Conservation (phyloP, 768 basidiomycete genomes). For the Suillus luteus region DNA sequence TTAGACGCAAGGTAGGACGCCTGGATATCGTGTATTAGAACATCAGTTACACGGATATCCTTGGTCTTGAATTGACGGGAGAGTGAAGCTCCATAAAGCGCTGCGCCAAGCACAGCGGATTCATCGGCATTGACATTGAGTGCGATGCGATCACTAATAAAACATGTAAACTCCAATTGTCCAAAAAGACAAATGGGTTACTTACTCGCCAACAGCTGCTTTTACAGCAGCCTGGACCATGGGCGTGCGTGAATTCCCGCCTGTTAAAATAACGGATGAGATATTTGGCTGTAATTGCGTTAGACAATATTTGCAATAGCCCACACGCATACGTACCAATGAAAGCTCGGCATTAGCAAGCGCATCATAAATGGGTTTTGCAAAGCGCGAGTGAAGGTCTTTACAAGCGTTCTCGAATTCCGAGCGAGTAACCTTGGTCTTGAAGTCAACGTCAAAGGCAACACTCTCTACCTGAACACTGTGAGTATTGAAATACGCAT, state of each 20-base stretch:
- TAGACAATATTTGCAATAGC: not conserved
- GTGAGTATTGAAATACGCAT: conserved; percentile 12
- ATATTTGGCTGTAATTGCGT: conserved; percentile 63
- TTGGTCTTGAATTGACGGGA: conserved; percentile 95
- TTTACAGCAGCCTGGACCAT: conserved; percentile 88
- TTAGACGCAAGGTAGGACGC: conserved; percentile 72
- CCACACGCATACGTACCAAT: conserved; percentile 43
- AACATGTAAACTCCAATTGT: conserved; percentile 1
- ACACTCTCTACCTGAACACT: conserved; percentile 77
- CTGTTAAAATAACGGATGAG: conserved; percentile 89
- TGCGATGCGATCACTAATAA: conserved; percentile 74
- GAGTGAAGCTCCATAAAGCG: conserved; percentile 85
- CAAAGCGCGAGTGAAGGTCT: conserved; percentile 64
- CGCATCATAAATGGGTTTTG: conserved; percentile 75
- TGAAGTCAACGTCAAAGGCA: conserved; percentile 90
- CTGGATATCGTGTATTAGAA: conserved; percentile 73
- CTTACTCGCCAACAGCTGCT: conserved; percentile 75
- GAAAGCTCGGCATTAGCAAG: conserved; percentile 64
- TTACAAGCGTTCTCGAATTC: conserved; percentile 76
- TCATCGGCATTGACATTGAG: conserved; percentile 97
- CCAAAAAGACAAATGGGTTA: conserved; percentile 15
- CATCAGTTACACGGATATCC: conserved; percentile 82
- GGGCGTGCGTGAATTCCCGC: conserved; percentile 87
- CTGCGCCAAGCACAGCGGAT: conserved; percentile 91
- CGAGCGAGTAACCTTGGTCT: conserved; percentile 70